Base-by-base conservation (phyloP, 2,329 filamentous ascomycete species). In the Cytospora mali region DNA sequence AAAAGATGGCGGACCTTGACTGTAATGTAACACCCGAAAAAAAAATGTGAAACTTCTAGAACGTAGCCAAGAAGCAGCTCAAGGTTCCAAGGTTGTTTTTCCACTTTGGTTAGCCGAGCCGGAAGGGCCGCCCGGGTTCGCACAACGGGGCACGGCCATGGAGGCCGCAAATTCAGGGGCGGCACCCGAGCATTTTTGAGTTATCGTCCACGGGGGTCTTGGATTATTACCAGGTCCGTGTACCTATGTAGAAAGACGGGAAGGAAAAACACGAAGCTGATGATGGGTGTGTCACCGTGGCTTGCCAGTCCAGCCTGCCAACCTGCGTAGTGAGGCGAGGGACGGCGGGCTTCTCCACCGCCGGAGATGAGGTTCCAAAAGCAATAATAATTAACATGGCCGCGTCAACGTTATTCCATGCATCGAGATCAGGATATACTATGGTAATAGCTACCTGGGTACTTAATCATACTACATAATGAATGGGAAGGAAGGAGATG, bases 331-430 rank as follows among this genome's bases (percentile, higher is more conserved):
- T 58, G 31, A 49, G 46, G 46, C 46, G 23, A 56, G 23, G 52
- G n/a, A 46, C 52, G 33, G 33, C 35, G 35, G 35, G 16, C 18
- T 27, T 57, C 63, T 48, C 63, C 63, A 65, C 63, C 18, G 56
- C 21, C 63, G 63, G 60, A 65, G 52, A 65, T 62, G 63, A 65
- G 48, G 51, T 60, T 50, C 63, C 55, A 60, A 60, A 39, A 21
- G 28, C 52, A 57, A 57, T 60, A 28, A 60, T 52, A 52, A n/a
- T 35, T 39, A 56, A 48, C n/a, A n/a, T 48, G 63, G 61, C 60
- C 46, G 60, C 35, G 33, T 56, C 31, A 42, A 53, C 28, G 29
- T 55, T 53, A 63, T 50, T 35, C 50, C 52, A 31, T 42, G 46
- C 25, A 57, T 53, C 49, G 33, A 59, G 33, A 39, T 28, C 57